These are phyloP conservation scores for Chernovozyma sophiae-reginae DNA, from an alignment of 1,139 yeast genomes.

Conservation along the genomic window DNA sequence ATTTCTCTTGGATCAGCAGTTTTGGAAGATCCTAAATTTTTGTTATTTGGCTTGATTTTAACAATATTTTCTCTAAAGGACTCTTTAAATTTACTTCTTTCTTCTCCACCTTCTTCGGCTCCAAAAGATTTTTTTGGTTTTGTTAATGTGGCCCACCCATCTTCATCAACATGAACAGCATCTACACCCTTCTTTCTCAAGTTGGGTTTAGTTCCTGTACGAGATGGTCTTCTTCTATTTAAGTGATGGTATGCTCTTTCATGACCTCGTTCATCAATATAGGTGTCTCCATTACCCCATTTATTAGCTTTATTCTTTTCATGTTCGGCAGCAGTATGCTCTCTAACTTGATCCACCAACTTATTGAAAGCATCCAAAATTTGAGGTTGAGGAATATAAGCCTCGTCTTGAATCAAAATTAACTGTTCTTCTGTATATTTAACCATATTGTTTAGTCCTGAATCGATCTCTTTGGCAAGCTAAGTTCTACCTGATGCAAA, in stretches of 20 bases:
- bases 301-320: conserved; percentile 28
- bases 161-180: conserved; percentile 58
- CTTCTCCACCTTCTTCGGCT: conserved; percentile 45
- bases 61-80: conserved; percentile 36
- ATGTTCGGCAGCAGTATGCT: conserved; percentile 33
- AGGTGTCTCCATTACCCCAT: conserved; percentile 44
- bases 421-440: conserved; percentile 73
- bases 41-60: conserved; percentile 65
- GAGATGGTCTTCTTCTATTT: conserved; percentile 61
- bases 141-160: conserved; percentile 76
- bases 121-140: conserved; percentile 47
- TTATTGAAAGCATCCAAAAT: conserved; percentile 62
- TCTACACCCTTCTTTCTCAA: conserved; percentile 59
- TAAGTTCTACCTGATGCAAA: conserved; percentile 70
- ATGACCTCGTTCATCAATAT: conserved; percentile 45
- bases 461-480: conserved; percentile 64
- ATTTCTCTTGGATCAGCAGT: conserved; percentile 72
- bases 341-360: conserved; percentile 62
- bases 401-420: conserved; percentile 51
- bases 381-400: conserved; percentile 56
- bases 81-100: conserved; percentile 46
- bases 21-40: conserved; percentile 68
- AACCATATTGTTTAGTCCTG: conserved; percentile 69
- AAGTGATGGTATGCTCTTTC: conserved; percentile 47
- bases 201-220: conserved; percentile 45